phyloP scores from a whole-genome alignment of 176 grass and related monocot species.

The bread wheat (Triticum aestivum) region DNA sequence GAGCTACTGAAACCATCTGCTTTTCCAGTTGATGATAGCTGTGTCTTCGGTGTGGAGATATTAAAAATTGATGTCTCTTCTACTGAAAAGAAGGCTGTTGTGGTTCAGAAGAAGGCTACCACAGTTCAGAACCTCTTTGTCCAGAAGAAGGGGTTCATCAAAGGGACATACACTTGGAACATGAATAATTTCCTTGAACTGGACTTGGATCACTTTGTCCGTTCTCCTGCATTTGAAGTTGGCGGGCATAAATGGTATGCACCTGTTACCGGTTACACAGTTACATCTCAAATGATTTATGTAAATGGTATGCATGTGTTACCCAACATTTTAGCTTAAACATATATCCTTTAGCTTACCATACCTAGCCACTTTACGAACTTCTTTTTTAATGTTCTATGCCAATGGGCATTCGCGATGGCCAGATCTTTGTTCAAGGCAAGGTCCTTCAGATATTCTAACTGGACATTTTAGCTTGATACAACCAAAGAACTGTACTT shows the following conservation, averaged over 20 bases:
- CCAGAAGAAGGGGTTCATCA: slow-evolving; percentile 32
- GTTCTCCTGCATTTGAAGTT: slow-evolving; percentile 31
- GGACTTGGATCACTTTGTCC: not conserved
- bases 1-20: slow-evolving; percentile 26
- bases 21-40: slow-evolving; percentile 36
- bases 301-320: not conserved
- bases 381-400: not conserved
- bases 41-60: slow-evolving; percentile 36
- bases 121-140: slow-evolving; percentile 25
- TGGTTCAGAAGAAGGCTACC: slow-evolving; percentile 9
- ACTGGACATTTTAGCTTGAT: not conserved
- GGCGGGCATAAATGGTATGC: slow-evolving; percentile 21
- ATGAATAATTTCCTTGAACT: slow-evolving; percentile 4
- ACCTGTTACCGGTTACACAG: not conserved
- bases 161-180: slow-evolving; percentile 36
- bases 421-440: not conserved
- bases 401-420: not conserved
- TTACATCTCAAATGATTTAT: not conserved
- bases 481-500: not conserved
- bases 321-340: not conserved
- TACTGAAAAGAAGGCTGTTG: slow-evolving; percentile 1
- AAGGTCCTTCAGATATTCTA: not conserved
- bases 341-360: not conserved
- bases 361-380: not conserved
- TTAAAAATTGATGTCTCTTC: not conserved